phyloP scores from a whole-genome alignment of 2,329 filamentous ascomycete genomes.

The Dryadomyces quercus-mongolicae region DNA sequence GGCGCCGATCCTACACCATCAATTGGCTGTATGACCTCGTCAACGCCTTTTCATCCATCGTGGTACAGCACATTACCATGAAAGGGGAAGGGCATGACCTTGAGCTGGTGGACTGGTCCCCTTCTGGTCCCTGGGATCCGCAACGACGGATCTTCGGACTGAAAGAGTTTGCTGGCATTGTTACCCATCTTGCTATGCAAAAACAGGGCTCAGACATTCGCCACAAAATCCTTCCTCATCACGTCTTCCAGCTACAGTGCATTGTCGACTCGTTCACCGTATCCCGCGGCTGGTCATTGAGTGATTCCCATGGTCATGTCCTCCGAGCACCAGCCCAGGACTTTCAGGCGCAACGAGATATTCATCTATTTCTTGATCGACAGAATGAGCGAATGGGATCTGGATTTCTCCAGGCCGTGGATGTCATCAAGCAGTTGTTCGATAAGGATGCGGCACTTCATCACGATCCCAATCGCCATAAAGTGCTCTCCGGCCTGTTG shows the following conservation, averaged over 20 bases:
- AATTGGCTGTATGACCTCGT: conserved; percentile 41
- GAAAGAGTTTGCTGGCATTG: conserved; percentile 29
- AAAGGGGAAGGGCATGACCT: conserved; percentile 21
- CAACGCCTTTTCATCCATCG: conserved; percentile 28
- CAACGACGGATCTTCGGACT: conserved; percentile 29
- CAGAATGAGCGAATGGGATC: conserved; percentile 15
- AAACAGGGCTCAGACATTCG: conserved; percentile 25
- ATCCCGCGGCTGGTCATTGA: conserved; percentile 29
- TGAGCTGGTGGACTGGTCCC: conserved; percentile 29
- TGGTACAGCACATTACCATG: conserved; percentile 24
- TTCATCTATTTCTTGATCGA: conserved; percentile 30
- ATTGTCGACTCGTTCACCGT: conserved; percentile 34
- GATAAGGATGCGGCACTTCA: conserved; percentile 16
- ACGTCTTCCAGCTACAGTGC: conserved; percentile 37
- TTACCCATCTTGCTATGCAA: conserved; percentile 33
- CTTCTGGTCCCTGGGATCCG: conserved; percentile 22
- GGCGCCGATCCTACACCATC: conserved; percentile 35
- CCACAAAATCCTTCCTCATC: conserved; percentile 29
- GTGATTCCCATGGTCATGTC: conserved; percentile 21
- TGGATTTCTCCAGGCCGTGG: conserved; percentile 20
- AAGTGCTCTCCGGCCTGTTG: too few species aligned
- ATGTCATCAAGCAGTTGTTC: conserved; percentile 18
- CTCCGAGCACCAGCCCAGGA: conserved; percentile 19
- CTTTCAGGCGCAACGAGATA: conserved; percentile 26
- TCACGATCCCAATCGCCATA: not conserved